These are phyloP conservation scores for Inga leiocalycina DNA, from an alignment of 306 rosid species.

Conservation along the genomic window DNA sequence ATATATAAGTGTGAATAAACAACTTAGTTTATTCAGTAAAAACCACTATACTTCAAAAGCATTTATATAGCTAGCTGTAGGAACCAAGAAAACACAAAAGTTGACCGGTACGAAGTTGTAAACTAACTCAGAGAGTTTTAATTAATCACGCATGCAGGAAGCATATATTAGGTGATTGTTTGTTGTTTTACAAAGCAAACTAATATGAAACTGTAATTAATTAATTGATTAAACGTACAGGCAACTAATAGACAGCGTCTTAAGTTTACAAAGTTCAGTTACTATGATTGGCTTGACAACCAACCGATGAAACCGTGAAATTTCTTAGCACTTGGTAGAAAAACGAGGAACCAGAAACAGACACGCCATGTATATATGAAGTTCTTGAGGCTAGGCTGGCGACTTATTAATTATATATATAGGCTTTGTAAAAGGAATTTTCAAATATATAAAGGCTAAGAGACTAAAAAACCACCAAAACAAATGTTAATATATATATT, in stretches of 20 bases:
- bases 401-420: conserved; percentile 2
- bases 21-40: no score
- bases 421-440: conserved; percentile 10
- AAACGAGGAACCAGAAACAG: conserved; percentile 12
- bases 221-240: not conserved
- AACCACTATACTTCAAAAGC: not conserved
- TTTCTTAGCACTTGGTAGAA: not conserved
- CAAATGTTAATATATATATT: conserved; percentile 25
- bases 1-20: not conserved
- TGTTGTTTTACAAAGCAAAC: not conserved
- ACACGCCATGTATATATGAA: not conserved
- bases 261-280: not conserved
- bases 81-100: not conserved
- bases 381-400: conserved; percentile 44
- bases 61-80: no score
- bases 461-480: conserved; percentile 20
- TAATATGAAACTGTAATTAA: not conserved
- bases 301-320: not conserved
- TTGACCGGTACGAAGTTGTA: not conserved
- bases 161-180: not conserved
- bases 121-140: not conserved
- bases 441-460: conserved; percentile 23
- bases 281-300: not conserved
- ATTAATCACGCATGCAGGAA: not conserved
- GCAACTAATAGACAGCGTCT: no score